Base-by-base conservation (phyloP, 2,329 filamentous ascomycete genomes). In the Nemania sp. region DNA sequence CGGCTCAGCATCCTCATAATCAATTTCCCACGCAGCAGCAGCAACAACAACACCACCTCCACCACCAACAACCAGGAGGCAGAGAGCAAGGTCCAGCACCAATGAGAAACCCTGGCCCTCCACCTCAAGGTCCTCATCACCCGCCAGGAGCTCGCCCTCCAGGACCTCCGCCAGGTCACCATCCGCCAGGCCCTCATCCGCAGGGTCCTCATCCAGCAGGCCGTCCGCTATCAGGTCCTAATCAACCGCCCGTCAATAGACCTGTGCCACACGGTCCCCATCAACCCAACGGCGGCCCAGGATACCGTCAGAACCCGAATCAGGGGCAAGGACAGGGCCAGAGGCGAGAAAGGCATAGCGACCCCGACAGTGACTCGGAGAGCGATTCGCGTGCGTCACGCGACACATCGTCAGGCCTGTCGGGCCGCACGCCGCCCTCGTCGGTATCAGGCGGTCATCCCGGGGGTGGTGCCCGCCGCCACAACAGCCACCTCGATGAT, bases 371-470 rank as follows among this genome's bases (percentile, higher is more conserved):
- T 10, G 49, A 57, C 21, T 54, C 58, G n/a, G 62, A 54, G 35
- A 61, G 52, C 6, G 64, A 62, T 7, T 68, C 64, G 11, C 54
- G 55, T 11, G 63, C 40, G 11, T 68, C 68, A 2, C 59, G 56
- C 6, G 42, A 34, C 49, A 60, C 58, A 13, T 63, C 60, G 12
- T 63, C 56, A 25, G 59, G 55, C 25, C 39, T 46, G 18, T 66
- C 67, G 12, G 43, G 59, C 45, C 49, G 50, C 15, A 66, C 67
- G 3, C 61, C 65, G 3, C 57, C 59, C 29, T 65, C 68, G 11
- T 67, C 67, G 1, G 57, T 60, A 18, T 65, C 65, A 5, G 54
- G 55, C 5, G 54, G 17, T n/a, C 56, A 46, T 32, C 32, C 43
- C 46, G 35, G 50, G 21, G 34, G 52, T 10, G 35, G 40, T 2